Base-by-base conservation (phyloP, 495 filamentous ascomycete genomes). In the Jackrogersella multiformis region DNA sequence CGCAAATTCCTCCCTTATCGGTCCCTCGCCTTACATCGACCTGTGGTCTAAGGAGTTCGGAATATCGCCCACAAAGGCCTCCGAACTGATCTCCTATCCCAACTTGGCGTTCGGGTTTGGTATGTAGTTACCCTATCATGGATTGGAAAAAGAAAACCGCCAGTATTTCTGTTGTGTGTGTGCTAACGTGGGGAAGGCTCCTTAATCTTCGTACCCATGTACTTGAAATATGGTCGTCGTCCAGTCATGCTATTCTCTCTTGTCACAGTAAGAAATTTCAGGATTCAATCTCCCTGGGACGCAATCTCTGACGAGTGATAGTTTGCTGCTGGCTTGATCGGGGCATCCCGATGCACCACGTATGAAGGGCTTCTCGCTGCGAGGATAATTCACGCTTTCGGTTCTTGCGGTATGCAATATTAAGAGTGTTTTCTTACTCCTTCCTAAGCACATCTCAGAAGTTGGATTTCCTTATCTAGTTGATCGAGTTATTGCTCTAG, bases 51-150 rank as follows among this genome's bases (percentile, higher is more conserved):
- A 83, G 39, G 83, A 85, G 64, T 89, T 88, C 68, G 71, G 68
- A 1, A 80, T 88, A 48, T 73, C 81, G 0, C 74, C 79, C 2
- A 81, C 78, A 4, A 76, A 70, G 16, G 85, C 87, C 0, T 86
- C 84, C 3, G 83, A 85, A 10, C 67, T 89, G 38, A 76, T 89
- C 58, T 86, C 81, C 12, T 89, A 89, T 71, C 82, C 87, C 0
- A 89, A 88, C 67, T 77, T 89, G 32, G 85, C 84, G 6, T 89
- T 86, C 74, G 87, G 87, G 0, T 85, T 88, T 62, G 85, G 86
- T 80, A 56, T 10, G 69, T 62, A n/a, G 8, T 9, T 7, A 2
- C 30, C 0, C 41, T 9, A 1, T 10, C 2, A 16, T 6, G 3
- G 16, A 46, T 32, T 15, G 38, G 6, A 16, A n/a, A 32, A 18